These are phyloP conservation scores for Saccharomycopsis selenospora DNA, from an alignment of 805 yeast species.

Conservation along the genomic window DNA sequence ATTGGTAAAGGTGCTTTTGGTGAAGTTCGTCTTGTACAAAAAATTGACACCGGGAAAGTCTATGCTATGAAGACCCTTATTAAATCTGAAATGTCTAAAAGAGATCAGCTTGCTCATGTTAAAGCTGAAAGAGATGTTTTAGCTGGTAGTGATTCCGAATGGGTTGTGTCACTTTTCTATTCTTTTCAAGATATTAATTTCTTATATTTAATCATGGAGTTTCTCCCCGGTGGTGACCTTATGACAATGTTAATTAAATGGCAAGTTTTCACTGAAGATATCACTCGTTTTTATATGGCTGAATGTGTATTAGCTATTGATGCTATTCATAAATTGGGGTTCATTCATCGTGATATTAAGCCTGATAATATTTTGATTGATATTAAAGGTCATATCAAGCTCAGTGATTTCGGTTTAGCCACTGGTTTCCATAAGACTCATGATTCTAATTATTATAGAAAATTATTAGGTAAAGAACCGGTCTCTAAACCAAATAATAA, in stretches of 20 bases:
- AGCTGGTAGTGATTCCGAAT: slow-evolving; percentile 82
- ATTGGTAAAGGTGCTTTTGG: slow-evolving; percentile 98
- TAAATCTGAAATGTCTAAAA: slow-evolving; percentile 89
- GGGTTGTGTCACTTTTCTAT: slow-evolving; percentile 80
- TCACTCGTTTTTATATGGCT: slow-evolving; percentile 88
- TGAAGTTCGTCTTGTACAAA: slow-evolving; percentile 90
- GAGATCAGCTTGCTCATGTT: slow-evolving; percentile 91
- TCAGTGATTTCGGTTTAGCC: slow-evolving; percentile 68
- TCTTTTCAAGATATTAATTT: slow-evolving; percentile 76
- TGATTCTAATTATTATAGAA: slow-evolving; percentile 79
- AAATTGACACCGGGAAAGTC: slow-evolving; percentile 83
- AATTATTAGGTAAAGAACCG: slow-evolving; percentile 54
- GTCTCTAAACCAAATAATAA: slow-evolving; percentile 23
- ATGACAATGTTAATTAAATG: slow-evolving; percentile 96
- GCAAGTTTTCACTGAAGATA: slow-evolving; percentile 90
- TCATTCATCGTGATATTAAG: slow-evolving; percentile 94
- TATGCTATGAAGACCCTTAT: slow-evolving; percentile 91
- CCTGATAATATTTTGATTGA: slow-evolving; percentile 93
- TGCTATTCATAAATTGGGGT: slow-evolving; percentile 86
- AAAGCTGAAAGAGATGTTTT: slow-evolving; percentile 94
- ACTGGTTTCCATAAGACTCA: slow-evolving; percentile 93
- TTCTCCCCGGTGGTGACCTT: slow-evolving; percentile 28
- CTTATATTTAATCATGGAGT: slow-evolving; percentile 74
- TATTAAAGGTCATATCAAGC: slow-evolving; percentile 61
- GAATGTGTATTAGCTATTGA: slow-evolving; percentile 94